These are phyloP conservation scores for Phytopythium kandeliae DNA, from an alignment of 352 stramenopile species.

Conservation along the genomic window DNA sequence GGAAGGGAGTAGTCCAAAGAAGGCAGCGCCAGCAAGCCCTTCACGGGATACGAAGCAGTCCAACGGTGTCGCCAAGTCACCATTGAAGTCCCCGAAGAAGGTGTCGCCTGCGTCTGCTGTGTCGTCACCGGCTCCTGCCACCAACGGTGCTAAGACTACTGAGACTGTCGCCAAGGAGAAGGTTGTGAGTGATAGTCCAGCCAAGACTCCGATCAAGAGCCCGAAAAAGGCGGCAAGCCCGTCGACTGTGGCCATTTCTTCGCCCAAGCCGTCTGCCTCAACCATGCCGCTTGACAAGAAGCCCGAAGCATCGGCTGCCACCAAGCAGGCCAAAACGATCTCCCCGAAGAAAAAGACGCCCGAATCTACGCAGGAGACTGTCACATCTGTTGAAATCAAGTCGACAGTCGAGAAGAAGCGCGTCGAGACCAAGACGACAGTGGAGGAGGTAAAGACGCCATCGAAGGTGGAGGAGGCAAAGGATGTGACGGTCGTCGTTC, in stretches of 20 bases:
- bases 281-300: slow-evolving; percentile 9
- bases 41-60: slow-evolving; percentile 9
- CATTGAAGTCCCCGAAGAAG: slow-evolving; percentile 19
- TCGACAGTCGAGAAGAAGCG: slow-evolving; percentile 1
- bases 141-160: neutral
- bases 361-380: slow-evolving; percentile 1
- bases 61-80: slow-evolving; percentile 9
- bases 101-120: neutral
- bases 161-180: slow-evolving; percentile 1
- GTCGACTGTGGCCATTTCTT: neutral
- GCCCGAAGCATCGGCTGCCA: neutral
- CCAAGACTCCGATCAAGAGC: slow-evolving; percentile 3
- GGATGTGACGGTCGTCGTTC: slow-evolving; percentile 24
- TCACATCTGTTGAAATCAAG: slow-evolving; percentile 5
- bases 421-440: neutral
- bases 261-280: slow-evolving; percentile 6
- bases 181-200: too few species aligned
- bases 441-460: neutral
- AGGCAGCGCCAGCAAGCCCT: slow-evolving; percentile 2
- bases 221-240: slow-evolving; percentile 4
- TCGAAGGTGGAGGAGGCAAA: slow-evolving; percentile 19
- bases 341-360: slow-evolving; percentile 14
- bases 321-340: slow-evolving; percentile 8
- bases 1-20: slow-evolving; percentile 2
- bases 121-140: neutral